Evolutionary conservation across 1,284 basidiomycete species (phyloP).

Genomic region (Ustilago curta): DNA sequence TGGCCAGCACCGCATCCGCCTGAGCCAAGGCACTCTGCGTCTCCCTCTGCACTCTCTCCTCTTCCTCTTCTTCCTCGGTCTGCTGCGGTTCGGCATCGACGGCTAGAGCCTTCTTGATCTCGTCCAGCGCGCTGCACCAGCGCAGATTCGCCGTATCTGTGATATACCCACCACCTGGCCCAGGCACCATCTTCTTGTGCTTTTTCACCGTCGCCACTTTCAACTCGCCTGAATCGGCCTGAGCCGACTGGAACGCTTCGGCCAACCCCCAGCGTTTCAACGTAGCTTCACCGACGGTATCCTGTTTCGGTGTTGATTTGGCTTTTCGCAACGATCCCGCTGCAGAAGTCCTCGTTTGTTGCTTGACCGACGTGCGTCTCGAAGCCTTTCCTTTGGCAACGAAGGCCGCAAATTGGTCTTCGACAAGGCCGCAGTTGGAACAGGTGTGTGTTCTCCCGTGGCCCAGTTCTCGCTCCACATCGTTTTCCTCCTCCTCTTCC

Average conservation of each 20-base stretch:
- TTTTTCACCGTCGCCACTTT: slow-evolving; percentile 15
- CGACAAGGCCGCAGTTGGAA: slow-evolving; percentile 22
- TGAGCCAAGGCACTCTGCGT: slow-evolving; percentile 20
- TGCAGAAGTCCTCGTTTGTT: slow-evolving; percentile 18
- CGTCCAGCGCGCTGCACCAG: slow-evolving; percentile 60
- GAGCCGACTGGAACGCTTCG: slow-evolving; percentile 34
- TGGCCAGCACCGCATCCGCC: slow-evolving; percentile 29
- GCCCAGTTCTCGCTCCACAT: slow-evolving; percentile 22
- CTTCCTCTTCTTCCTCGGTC: slow-evolving; percentile 4
- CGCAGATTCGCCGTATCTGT: slow-evolving; percentile 60
- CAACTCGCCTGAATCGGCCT: background rate
- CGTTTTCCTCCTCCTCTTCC: slow-evolving; percentile 16
- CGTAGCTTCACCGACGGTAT: slow-evolving; percentile 30
- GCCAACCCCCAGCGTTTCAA: slow-evolving; percentile 45
- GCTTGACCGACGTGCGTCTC: slow-evolving; percentile 23
- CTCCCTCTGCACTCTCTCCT: slow-evolving; percentile 19
- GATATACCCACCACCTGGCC: slow-evolving; percentile 57
- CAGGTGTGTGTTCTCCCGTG: slow-evolving; percentile 28
- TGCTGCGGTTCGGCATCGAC: slow-evolving; percentile 6
- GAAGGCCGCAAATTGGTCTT: slow-evolving; percentile 33
- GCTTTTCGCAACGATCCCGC: slow-evolving; percentile 26
- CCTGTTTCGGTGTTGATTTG: slow-evolving; percentile 13
- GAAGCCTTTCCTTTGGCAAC: slow-evolving; percentile 46
- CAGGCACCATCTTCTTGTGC: slow-evolving; percentile 59
- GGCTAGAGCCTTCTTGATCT: slow-evolving; percentile 59